Conservation (phyloP, 768 basidiomycete species). For the Mycena rebaudengoi region DNA sequence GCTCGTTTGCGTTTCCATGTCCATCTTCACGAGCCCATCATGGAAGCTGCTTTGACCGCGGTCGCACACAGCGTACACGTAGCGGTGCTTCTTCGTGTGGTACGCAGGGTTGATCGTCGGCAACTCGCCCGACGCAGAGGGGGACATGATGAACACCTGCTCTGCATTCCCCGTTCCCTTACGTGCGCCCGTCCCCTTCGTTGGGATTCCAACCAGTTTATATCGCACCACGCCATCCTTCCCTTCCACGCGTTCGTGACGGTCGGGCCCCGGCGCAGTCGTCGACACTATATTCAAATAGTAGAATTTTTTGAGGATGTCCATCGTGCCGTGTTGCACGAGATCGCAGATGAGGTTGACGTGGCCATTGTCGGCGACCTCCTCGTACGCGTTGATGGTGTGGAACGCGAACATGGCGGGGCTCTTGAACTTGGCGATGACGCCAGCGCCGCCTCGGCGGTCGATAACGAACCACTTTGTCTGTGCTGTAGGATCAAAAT, state of each 20-base stretch:
- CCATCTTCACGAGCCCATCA: conserved; percentile 47
- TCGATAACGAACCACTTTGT: conserved; percentile 49
- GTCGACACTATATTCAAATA: conserved; percentile 31
- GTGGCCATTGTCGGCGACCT: conserved; percentile 36
- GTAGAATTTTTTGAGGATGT: conserved; percentile 38
- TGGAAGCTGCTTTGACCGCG: conserved; percentile 40
- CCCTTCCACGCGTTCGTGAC: conserved; percentile 28
- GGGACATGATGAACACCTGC: conserved; percentile 22
- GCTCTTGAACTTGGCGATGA: conserved; percentile 46
- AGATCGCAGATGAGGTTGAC: conserved; percentile 40
- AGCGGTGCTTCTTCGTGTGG: conserved; percentile 41
- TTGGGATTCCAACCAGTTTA: conserved; percentile 41
- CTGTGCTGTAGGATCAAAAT: conserved; percentile 11
- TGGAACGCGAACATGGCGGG: conserved; percentile 52
- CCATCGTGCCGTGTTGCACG: neutral
- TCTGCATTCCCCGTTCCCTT: neutral
- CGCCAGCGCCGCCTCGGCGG: conserved; percentile 41
- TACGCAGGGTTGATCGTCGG: conserved; percentile 43
- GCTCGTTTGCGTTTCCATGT: conserved; percentile 30
- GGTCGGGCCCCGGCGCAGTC: neutral
- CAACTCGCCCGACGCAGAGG: conserved; percentile 34
- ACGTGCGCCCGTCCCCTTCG: conserved; percentile 23
- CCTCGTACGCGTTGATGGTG: conserved; percentile 49
- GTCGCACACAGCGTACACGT: conserved; percentile 40
- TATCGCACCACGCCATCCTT: conserved; percentile 8